phyloP scores from a whole-genome alignment of 225 moss, liverwort and hornwort species.

The Anthoceros angustus region DNA sequence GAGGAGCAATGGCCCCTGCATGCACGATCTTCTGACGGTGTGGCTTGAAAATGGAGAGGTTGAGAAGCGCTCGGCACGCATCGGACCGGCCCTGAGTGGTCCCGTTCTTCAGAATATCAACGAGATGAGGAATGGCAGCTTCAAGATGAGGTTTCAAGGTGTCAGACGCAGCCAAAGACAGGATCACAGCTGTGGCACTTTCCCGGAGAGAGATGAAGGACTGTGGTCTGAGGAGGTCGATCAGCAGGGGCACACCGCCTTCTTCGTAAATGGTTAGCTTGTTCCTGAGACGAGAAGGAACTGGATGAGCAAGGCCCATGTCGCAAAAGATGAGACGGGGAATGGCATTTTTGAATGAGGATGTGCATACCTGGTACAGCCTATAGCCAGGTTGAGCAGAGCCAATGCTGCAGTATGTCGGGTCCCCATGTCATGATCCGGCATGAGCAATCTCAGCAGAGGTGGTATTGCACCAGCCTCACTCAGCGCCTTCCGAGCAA shows the following conservation, averaged over 20 bases:
- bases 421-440: slow-evolving; percentile 21
- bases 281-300: slow-evolving; percentile 13
- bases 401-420: slow-evolving; percentile 35
- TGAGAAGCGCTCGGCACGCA: slow-evolving; percentile 29
- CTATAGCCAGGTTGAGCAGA: slow-evolving; percentile 30
- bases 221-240: slow-evolving; percentile 33
- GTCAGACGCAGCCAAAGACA: slow-evolving; percentile 33
- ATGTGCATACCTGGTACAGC: slow-evolving; percentile 21
- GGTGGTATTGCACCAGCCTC: slow-evolving; percentile 38
- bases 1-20: slow-evolving; percentile 22
- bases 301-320: neutral
- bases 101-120: slow-evolving; percentile 28
- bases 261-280: slow-evolving; percentile 31
- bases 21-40: slow-evolving; percentile 23
- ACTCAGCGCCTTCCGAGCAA: slow-evolving; percentile 30
- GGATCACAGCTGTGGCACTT: slow-evolving; percentile 33
- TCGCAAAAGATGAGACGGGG: neutral
- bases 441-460: slow-evolving; percentile 22
- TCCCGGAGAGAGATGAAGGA: slow-evolving; percentile 27
- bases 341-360: neutral
- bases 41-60: slow-evolving; percentile 28
- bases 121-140: slow-evolving; percentile 26
- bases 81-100: slow-evolving; percentile 38
- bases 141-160: slow-evolving; percentile 31
- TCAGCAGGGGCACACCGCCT: slow-evolving; percentile 27